A percentile compares a stretch with the other conserved stretches of the same genome.
Conservation (phyloP, 345 rosid genomes). For the Capsella bursapastoris region DNA sequence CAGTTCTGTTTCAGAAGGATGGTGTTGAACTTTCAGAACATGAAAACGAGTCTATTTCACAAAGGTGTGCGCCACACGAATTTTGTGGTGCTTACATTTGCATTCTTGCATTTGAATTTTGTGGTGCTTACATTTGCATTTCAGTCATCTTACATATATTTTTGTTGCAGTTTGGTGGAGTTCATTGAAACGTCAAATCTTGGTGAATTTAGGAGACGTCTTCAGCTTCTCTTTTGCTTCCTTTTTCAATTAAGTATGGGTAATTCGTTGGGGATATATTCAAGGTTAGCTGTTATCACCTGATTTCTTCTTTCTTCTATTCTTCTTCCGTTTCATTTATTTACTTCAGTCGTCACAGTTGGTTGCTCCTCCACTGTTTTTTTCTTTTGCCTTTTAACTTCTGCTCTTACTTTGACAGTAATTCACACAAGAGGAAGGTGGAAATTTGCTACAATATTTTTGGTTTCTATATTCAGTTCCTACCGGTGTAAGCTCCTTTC, state of each 20-base stretch:
- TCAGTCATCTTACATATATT: slow-evolving; percentile 35
- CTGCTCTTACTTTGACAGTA: slow-evolving; percentile 50
- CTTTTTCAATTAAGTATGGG: slow-evolving; percentile 73
- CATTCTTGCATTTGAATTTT: no score
- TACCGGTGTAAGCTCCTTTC: slow-evolving; percentile 68
- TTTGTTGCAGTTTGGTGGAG: slow-evolving; percentile 77
- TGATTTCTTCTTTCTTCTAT: not conserved
- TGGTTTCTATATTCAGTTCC: slow-evolving; percentile 85
- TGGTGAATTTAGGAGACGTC: slow-evolving; percentile 88
- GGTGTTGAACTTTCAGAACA: slow-evolving; percentile 51
- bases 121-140: no score
- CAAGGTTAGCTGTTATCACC: slow-evolving; percentile 58
- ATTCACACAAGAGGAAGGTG: slow-evolving; percentile 58
- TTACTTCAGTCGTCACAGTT: not conserved
- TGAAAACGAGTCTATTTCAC: slow-evolving; percentile 55
- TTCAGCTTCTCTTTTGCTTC: slow-evolving; percentile 84
- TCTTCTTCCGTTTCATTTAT: no score
- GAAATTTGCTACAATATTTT: slow-evolving; percentile 77
- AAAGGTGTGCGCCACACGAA: slow-evolving; percentile 54
- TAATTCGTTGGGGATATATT: slow-evolving; percentile 56
- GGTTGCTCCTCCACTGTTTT: slow-evolving; percentile 21
- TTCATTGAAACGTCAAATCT: slow-evolving; percentile 81
- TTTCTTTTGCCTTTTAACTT: slow-evolving; percentile 11
- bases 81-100: not conserved
- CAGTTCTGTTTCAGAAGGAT: slow-evolving; percentile 61